Base-by-base conservation (phyloP, 2,329 filamentous ascomycete species). In the Penicillium sp. region DNA sequence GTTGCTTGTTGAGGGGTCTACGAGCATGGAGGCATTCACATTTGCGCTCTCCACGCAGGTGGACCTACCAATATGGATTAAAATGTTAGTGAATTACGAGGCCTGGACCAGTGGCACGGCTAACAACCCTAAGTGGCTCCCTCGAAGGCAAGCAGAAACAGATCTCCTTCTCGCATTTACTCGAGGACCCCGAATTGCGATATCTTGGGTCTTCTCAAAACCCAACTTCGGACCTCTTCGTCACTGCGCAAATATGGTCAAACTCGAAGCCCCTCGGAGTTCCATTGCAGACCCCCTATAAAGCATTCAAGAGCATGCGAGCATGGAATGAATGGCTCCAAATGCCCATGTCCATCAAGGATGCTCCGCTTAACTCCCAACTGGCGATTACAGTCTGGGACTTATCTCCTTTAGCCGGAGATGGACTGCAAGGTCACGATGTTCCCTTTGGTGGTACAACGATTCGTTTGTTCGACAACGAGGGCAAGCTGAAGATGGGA, bases 291-390 rank as follows among this genome's bases (percentile, higher is more conserved):
- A 98, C 92, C 2, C 77, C 87, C 15, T 96, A 96, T 68, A 95
- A 88, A 59, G 71, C 86, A 6, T 96, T 98, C 61, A 87, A 88
- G 59, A 76, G 76, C 23, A 79, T 41, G 18, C 52, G 56, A 41
- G 80, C 80, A 59, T 95, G 92, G 92, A 95, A 94, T 60, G 90
- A 96, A 69, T 98, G 93, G 92, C 77, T 98, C 17, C 80, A 83
- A 20, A 70, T 98, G 26, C 90, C 92, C 0, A 80, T 96, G 44
- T 76, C 80, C 3, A 92, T 95, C 63, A 82, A 85, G 45, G 82
- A 84, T 41, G 76, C 94, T 1, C 89, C 92, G 0, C 70, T 82
- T 29, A 85, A 87, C 54, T 80, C 89, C 2, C 84, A 86, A 56
- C 74, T 98, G 23, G 89, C 89, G 13, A 86, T 98, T 42, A 98